Percentiles rank a stretch among this genome's conserved stretches.
Conservation (phyloP, 192 early-diverging fungal species). For the Polychytrium aggregatum region DNA sequence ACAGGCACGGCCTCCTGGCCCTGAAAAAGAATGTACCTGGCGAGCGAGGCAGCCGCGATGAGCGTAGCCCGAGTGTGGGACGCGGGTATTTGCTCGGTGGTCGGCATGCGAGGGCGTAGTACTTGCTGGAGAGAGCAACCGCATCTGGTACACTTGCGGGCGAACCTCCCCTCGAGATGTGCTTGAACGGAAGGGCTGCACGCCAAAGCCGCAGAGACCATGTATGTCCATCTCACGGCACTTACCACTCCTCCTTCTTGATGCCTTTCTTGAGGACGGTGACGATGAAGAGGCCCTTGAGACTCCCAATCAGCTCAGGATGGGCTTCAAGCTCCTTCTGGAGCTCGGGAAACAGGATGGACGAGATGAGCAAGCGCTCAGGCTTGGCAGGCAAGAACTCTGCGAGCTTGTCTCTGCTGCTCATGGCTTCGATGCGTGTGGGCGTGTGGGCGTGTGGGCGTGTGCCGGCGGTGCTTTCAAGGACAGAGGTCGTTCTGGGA, state of each 20-base stretch:
- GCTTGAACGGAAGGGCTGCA: neutral
- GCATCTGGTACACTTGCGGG: no score
- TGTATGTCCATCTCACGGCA: no score
- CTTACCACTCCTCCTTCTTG: slow-evolving; percentile 24
- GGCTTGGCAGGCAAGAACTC: slow-evolving; percentile 9
- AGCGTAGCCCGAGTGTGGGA: no score
- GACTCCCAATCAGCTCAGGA: slow-evolving; percentile 14
- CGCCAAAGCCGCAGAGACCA: neutral
- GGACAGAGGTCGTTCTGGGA: no score
- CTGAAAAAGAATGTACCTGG: slow-evolving; percentile 21
- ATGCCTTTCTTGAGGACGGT: slow-evolving; percentile 14
- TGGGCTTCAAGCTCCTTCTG: slow-evolving; percentile 15
- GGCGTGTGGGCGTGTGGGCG: no score
- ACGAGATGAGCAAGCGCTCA: slow-evolving; percentile 9
- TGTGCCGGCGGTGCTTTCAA: no score
- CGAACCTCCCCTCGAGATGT: no score
- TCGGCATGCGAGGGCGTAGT: no score
- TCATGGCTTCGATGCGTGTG: no score
- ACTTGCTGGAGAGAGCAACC: no score
- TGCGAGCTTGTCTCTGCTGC: slow-evolving; percentile 13
- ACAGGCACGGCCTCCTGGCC: slow-evolving; percentile 13
- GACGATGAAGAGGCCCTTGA: slow-evolving; percentile 20
- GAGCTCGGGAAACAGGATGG: slow-evolving; percentile 24
- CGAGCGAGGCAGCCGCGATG: neutral
- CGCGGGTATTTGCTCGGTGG: no score